These are phyloP conservation scores for Saturnispora galanensis DNA, from an alignment of 805 yeast species.

Conservation along the genomic window DNA sequence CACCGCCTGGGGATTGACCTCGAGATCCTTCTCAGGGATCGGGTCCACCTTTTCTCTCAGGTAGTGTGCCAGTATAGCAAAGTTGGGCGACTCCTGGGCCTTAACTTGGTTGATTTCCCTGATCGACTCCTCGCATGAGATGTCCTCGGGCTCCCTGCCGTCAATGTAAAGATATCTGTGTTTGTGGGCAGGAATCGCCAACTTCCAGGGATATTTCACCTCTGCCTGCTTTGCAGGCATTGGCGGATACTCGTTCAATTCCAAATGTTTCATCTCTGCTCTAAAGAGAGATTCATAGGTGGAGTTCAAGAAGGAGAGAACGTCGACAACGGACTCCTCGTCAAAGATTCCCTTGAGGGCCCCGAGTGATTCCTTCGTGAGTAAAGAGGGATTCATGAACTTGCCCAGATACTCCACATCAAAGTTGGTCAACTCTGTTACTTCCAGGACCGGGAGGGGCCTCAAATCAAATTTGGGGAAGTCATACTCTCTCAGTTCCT, in stretches of 20 bases:
- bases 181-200: slow-evolving; percentile 91
- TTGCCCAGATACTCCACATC: slow-evolving; percentile 43
- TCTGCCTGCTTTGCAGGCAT: slow-evolving; percentile 51
- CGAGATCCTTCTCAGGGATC: slow-evolving; percentile 9
- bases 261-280: slow-evolving; percentile 41
- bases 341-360: slow-evolving; percentile 43
- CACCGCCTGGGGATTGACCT: slow-evolving; percentile 13
- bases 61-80: slow-evolving; percentile 23
- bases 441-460: slow-evolving; percentile 18
- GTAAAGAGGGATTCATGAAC: slow-evolving; percentile 47
- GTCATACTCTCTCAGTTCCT: slow-evolving; percentile 68
- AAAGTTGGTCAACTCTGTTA: slow-evolving; percentile 21
- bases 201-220: slow-evolving; percentile 69
- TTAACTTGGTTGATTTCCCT: slow-evolving; percentile 19
- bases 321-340: slow-evolving; percentile 61
- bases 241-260: slow-evolving; percentile 41
- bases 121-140: slow-evolving; percentile 27
- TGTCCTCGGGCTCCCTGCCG: slow-evolving; percentile 36
- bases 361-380: slow-evolving; percentile 30
- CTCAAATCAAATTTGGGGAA: slow-evolving; percentile 52
- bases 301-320: slow-evolving; percentile 51
- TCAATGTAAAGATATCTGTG: slow-evolving; percentile 79
- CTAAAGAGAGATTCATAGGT: slow-evolving; percentile 41
- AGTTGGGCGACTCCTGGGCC: slow-evolving; percentile 48
- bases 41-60: slow-evolving; percentile 5